phyloP scores from a whole-genome alignment of 192 early-diverging fungal species.

The Dissophora globulifera region DNA sequence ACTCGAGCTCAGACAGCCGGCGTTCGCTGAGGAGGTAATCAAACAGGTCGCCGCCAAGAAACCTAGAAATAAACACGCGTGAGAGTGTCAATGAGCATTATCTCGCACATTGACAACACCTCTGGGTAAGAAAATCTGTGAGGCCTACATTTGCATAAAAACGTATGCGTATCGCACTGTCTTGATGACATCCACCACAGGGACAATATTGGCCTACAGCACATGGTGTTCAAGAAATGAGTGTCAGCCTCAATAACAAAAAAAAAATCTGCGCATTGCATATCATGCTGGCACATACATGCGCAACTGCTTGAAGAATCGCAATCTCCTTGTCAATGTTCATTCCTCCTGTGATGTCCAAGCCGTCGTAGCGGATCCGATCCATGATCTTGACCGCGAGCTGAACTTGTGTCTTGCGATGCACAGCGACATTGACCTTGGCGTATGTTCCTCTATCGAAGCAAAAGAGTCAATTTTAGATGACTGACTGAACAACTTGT shows the following conservation, averaged over 20 bases:
- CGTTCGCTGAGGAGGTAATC: slow-evolving; percentile 79
- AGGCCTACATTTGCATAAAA: slow-evolving; percentile 71
- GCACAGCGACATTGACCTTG: slow-evolving; percentile 75
- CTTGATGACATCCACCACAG: slow-evolving; percentile 70
- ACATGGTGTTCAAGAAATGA: no score
- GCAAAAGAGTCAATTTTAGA: no score
- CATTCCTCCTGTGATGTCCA: slow-evolving; percentile 79
- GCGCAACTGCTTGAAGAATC: slow-evolving; percentile 74
- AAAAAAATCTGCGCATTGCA: no score
- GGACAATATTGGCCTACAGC: slow-evolving; percentile 76
- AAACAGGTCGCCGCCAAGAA: slow-evolving; percentile 90
- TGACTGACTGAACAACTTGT: no score
- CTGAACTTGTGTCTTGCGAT: slow-evolving; percentile 70
- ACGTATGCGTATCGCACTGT: slow-evolving; percentile 72
- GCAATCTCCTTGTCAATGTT: slow-evolving; percentile 79
- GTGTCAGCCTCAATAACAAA: no score
- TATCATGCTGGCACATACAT: no score
- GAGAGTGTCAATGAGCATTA: no score
- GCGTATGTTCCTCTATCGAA: slow-evolving; percentile 78
- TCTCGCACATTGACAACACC: no score
- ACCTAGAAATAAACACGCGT: slow-evolving; percentile 36
- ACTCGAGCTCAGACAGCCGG: slow-evolving; percentile 79
- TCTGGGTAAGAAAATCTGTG: neutral
- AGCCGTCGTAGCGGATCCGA: slow-evolving; percentile 67
- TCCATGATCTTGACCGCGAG: slow-evolving; percentile 92